phyloP scores from a whole-genome alignment of 2,329 filamentous ascomycete genomes.

The Monosporascus sp. region DNA sequence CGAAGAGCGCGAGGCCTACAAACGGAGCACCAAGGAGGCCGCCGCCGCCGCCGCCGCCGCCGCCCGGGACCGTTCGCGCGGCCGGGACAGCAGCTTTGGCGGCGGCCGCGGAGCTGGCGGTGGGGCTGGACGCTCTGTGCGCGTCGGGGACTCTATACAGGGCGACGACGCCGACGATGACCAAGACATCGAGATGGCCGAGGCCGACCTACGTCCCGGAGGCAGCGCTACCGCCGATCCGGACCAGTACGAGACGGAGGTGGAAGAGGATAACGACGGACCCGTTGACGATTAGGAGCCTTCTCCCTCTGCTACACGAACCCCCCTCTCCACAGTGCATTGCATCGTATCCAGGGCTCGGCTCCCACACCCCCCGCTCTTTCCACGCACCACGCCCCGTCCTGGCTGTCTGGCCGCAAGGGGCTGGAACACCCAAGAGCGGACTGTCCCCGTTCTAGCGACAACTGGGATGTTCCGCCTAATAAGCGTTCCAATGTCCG shows the following conservation, averaged over 20 bases:
- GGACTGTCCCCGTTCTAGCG: no score
- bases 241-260: conserved; percentile 13
- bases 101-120: conserved; percentile 12
- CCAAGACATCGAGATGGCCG: conserved; percentile 16
- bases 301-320: neutral
- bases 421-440: no score
- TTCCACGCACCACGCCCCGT: no score
- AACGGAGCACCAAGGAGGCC: conserved; percentile 23
- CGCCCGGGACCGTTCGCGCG: conserved; percentile 24
- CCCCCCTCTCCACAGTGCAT: neutral
- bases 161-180: conserved; percentile 21
- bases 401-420: no score
- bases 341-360: no score
- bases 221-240: conserved; percentile 4
- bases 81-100: conserved; percentile 12
- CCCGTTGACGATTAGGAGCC: conserved; percentile 16
- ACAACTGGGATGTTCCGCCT: no score
- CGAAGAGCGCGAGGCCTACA: conserved; percentile 36
- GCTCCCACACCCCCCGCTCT: no score
- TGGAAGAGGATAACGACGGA: conserved; percentile 26
- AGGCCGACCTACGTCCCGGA: conserved; percentile 2
- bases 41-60: conserved; percentile 7
- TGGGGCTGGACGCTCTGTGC: conserved; percentile 9
- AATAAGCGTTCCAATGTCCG: no score
- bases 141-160: conserved; percentile 19